phyloP scores from a whole-genome alignment of 768 basidiomycete genomes.

The Rossbeevera mucosa region DNA sequence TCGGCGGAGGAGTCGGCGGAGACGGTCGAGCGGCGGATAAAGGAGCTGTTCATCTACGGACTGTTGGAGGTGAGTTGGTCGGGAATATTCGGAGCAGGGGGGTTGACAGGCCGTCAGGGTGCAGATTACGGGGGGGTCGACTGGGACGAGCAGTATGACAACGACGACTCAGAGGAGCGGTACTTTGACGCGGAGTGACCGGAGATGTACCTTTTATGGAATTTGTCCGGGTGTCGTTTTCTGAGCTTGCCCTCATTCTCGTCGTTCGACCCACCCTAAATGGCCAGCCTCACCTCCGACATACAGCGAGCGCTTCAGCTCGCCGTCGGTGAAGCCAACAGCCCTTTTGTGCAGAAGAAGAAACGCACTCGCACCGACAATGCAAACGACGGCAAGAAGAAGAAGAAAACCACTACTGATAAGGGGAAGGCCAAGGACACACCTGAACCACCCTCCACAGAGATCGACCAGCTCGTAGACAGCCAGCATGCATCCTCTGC shows the following conservation, averaged over 20 bases:
- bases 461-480: slow-evolving; percentile 24
- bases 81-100: not conserved
- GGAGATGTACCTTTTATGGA: slow-evolving; percentile 12
- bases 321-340: slow-evolving; percentile 44
- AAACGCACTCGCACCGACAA: slow-evolving; percentile 29
- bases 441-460: slow-evolving; percentile 32
- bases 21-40: slow-evolving; percentile 57
- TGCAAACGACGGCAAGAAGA: slow-evolving; percentile 33
- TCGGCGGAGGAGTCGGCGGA: slow-evolving; percentile 38
- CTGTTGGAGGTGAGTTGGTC: slow-evolving; percentile 55
- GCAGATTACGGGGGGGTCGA: slow-evolving; percentile 69
- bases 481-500: slow-evolving; percentile 47
- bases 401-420: slow-evolving; percentile 32
- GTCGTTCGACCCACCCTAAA: slow-evolving; percentile 38
- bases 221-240: slow-evolving; percentile 15
- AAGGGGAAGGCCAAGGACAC: slow-evolving; percentile 33
- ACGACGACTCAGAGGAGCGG: slow-evolving; percentile 50
- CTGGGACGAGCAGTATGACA: slow-evolving; percentile 70
- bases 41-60: slow-evolving; percentile 72
- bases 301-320: slow-evolving; percentile 49
- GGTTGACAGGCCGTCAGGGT: slow-evolving; percentile 37
- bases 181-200: slow-evolving; percentile 65
- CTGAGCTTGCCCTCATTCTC: slow-evolving; percentile 40
- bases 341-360: slow-evolving; percentile 35
- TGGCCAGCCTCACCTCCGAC: slow-evolving; percentile 38